These are phyloP conservation scores for Colletotrichum higginsianum DNA, from an alignment of 2,329 filamentous ascomycete genomes.

Conservation along the genomic window DNA sequence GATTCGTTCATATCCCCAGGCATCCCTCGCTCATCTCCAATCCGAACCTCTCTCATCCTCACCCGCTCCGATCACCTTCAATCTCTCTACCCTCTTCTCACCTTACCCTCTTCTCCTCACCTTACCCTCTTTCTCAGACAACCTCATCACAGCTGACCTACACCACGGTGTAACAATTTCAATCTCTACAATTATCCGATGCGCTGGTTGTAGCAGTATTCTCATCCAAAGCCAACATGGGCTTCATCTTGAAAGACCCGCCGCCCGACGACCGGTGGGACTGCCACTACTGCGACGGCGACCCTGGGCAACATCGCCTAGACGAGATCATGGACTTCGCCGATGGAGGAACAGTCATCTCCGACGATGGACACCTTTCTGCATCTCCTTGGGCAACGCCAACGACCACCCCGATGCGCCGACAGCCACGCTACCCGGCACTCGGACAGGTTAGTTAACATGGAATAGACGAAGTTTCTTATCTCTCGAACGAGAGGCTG, in stretches of 20 bases:
- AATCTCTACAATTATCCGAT: slow-evolving; percentile 5
- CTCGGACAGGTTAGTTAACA: slow-evolving; percentile 30
- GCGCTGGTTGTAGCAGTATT: slow-evolving; percentile 35
- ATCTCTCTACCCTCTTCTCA: slow-evolving; percentile 14
- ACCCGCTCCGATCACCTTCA: slow-evolving; percentile 35
- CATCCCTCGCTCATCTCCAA: slow-evolving; percentile 36
- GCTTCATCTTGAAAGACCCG: slow-evolving; percentile 1
- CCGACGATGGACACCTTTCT: background rate
- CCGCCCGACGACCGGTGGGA: slow-evolving; percentile 29
- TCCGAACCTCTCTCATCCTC: slow-evolving; percentile 23
- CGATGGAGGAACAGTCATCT: background rate
- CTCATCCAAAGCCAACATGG: slow-evolving; percentile 28
- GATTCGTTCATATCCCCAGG: slow-evolving; percentile 40
- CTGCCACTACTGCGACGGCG: slow-evolving; percentile 26
- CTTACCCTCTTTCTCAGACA: background rate
- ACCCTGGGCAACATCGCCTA: background rate
- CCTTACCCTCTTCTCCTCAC: background rate
- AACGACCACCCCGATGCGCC: background rate
- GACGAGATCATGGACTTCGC: background rate
- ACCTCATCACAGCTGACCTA: background rate
- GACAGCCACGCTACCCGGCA: background rate
- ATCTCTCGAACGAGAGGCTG: slow-evolving; percentile 36
- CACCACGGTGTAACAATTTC: slow-evolving; percentile 11
- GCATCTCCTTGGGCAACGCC: background rate
- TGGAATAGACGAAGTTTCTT: background rate